Percentiles rank a stretch among this genome's conserved stretches.
Conservation (phyloP, 148 eudicot genomes). For the Chenopodium formosanum region DNA sequence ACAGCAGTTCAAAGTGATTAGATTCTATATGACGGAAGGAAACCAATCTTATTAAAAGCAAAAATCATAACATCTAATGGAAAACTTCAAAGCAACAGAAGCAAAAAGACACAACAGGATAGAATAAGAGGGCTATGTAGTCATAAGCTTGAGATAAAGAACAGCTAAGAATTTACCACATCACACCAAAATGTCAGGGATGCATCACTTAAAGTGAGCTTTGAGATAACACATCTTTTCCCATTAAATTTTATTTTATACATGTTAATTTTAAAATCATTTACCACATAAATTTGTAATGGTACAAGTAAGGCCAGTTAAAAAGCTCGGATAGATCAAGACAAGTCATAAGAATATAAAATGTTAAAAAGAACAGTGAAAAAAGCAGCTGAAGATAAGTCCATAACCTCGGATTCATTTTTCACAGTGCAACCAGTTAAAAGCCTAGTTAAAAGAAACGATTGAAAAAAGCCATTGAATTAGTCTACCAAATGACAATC, state of each 20-base stretch:
- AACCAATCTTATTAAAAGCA: not conserved
- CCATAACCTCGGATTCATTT: too few relatives aligned
- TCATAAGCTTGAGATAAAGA: not conserved
- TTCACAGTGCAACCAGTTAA: too few relatives aligned
- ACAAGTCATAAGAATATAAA: not conserved
- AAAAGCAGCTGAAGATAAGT: too few relatives aligned
- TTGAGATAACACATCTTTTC: not conserved
- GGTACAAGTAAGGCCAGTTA: not conserved
- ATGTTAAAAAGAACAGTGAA: not conserved
- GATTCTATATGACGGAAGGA: not conserved
- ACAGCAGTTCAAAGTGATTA: not conserved
- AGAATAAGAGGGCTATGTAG: not conserved
- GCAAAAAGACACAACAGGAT: not conserved
- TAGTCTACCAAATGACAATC: not conserved
- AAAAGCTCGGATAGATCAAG: not conserved
- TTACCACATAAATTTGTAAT: not conserved
- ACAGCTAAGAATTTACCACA: not conserved
- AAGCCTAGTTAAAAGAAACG: not conserved
- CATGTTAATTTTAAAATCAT: not conserved
- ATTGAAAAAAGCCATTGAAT: not conserved
- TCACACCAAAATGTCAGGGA: not conserved
- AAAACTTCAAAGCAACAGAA: not conserved
- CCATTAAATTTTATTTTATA: not conserved
- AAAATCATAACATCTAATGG: not conserved
- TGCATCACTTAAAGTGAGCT: conserved; percentile 2